These are phyloP conservation scores for Melanomma pulvis-pyrius DNA, from an alignment of 495 filamentous ascomycete genomes.

Conservation along the genomic window DNA sequence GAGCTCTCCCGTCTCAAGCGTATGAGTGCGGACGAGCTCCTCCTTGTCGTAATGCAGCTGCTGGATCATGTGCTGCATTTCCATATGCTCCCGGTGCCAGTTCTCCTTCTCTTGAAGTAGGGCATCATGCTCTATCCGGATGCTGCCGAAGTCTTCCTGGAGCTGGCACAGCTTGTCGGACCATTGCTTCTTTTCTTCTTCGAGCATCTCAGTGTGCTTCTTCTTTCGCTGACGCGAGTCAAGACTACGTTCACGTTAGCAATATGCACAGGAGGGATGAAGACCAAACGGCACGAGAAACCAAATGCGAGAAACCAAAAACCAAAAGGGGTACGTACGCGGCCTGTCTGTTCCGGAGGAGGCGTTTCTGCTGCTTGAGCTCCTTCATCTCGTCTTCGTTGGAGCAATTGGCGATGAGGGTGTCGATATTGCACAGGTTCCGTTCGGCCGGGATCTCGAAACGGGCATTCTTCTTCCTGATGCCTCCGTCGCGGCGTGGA, in stretches of 20 bases:
- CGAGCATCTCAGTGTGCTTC: conserved; percentile 94
- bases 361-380: conserved; percentile 95
- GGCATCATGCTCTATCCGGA: conserved; percentile 59
- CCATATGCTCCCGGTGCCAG: conserved; percentile 67
- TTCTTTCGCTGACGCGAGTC: conserved; percentile 98
- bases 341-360: conserved; percentile 92
- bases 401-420: conserved; percentile 80
- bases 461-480: conserved; percentile 98
- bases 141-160: conserved; percentile 71
- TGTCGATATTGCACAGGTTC: conserved; percentile 92
- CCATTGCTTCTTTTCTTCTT: conserved; percentile 94
- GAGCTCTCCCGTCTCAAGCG: conserved; percentile 89
- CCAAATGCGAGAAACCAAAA: conserved; percentile 40
- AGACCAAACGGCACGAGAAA: conserved; percentile 31
- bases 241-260: conserved; percentile 64
- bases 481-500: conserved; percentile 88
- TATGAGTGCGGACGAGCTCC: conserved; percentile 85
- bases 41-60: conserved; percentile 83
- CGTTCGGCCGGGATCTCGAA: conserved; percentile 96
- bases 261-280: conserved; percentile 34
- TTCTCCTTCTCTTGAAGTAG: conserved; percentile 69
- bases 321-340: conserved; percentile 64
- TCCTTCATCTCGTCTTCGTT: conserved; percentile 97
- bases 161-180: conserved; percentile 71
- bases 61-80: conserved; percentile 74